These are phyloP conservation scores for Aquilaria malaccensis DNA, from an alignment of 345 rosid genomes.

Conservation along the genomic window DNA sequence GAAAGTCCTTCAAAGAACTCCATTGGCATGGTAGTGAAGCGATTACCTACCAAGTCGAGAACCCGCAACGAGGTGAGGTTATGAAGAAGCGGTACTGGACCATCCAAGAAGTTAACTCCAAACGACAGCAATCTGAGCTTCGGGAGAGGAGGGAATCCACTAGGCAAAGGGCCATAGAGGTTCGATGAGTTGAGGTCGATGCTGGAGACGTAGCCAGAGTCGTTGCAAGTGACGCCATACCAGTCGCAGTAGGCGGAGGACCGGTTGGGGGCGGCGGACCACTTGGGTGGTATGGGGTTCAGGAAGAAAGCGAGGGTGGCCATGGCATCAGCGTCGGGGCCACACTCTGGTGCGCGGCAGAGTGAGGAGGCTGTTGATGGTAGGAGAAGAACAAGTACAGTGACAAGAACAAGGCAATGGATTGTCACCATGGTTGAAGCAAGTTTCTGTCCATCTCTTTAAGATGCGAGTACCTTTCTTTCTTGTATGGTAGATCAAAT, in stretches of 20 bases:
- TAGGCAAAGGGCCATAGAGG: slow-evolving; percentile 30
- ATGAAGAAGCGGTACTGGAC: slow-evolving; percentile 36
- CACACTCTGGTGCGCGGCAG: too few relatives aligned
- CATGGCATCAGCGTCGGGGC: slow-evolving; percentile 23
- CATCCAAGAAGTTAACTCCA: slow-evolving; percentile 26
- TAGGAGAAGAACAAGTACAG: too few relatives aligned
- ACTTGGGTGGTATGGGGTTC: slow-evolving; percentile 19
- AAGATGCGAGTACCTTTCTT: too few relatives aligned
- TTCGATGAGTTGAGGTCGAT: slow-evolving; percentile 15
- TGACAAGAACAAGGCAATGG: too few relatives aligned
- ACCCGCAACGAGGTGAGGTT: slow-evolving; percentile 23
- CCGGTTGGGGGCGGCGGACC: slow-evolving; percentile 25
- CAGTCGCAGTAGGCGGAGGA: slow-evolving; percentile 28
- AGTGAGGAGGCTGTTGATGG: too few relatives aligned
- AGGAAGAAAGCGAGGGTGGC: slow-evolving; percentile 24
- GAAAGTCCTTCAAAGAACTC: slow-evolving; percentile 22
- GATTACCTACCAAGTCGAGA: slow-evolving; percentile 20
- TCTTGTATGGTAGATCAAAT: too few relatives aligned
- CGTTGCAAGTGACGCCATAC: slow-evolving; percentile 29
- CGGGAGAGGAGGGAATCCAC: slow-evolving; percentile 10
- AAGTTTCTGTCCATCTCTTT: too few relatives aligned
- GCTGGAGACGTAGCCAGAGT: slow-evolving; percentile 21
- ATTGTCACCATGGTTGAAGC: too few relatives aligned
- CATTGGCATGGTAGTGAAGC: slow-evolving; percentile 25
- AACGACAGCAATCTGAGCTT: slow-evolving; percentile 18